Percentiles rank a stretch among this genome's conserved stretches.
phyloP scores from a whole-genome alignment of 441 rosid species.

The Raphanus hybrid region DNA sequence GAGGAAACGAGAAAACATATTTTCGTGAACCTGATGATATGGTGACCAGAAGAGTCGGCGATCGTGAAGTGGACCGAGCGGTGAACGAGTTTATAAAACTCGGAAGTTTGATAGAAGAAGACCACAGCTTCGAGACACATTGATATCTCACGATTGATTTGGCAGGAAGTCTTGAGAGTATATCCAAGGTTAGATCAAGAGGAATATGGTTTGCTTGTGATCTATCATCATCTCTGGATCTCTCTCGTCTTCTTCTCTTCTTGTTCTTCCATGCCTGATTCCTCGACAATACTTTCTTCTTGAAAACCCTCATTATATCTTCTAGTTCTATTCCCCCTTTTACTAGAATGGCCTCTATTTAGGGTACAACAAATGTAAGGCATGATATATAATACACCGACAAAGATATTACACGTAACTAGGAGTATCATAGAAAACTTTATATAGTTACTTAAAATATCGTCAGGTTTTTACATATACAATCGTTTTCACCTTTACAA shows the following conservation, averaged over 20 bases:
- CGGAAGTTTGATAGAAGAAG: background rate
- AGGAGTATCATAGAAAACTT: too few relatives aligned
- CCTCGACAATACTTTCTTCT: background rate
- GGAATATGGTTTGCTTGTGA: background rate
- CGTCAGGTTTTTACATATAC: too few relatives aligned
- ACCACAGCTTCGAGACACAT: background rate
- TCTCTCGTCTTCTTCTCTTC: background rate
- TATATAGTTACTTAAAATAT: too few relatives aligned
- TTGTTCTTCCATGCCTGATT: background rate
- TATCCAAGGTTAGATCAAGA: background rate
- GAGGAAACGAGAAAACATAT: background rate
- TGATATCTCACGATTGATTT: background rate
- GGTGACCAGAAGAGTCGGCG: background rate
- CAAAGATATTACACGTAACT: too few relatives aligned
- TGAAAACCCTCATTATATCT: background rate
- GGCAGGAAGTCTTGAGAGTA: slow-evolving; percentile 9
- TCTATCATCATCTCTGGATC: background rate
- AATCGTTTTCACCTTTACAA: too few relatives aligned
- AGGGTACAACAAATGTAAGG: background rate
- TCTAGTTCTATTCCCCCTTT: background rate
- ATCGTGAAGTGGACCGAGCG: background rate
- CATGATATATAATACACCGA: too few relatives aligned
- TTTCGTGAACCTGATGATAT: background rate
- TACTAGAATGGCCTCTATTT: background rate
- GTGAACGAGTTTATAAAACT: background rate